Evolutionary conservation across 495 filamentous ascomycete species (phyloP), one percentile per base, ranked within the genome.

Genomic region (Hypoxylon perforatum): DNA sequence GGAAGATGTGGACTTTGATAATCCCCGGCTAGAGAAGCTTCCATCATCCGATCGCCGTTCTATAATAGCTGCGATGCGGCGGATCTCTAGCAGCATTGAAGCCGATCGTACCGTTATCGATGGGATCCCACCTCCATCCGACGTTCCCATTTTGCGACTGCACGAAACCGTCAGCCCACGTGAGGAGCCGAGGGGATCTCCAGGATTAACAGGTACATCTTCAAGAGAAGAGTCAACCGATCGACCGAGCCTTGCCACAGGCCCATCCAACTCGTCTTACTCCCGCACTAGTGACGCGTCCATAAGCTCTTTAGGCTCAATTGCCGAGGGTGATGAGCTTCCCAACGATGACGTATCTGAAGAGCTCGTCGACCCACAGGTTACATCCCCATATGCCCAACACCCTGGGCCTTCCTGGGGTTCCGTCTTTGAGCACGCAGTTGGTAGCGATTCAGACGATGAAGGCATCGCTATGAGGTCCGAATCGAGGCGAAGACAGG

Each of bases 1-100:
- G 49, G 38, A 65, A 9, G 52, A 74, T 35, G 45, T 76, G 19
- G 81, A 86, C 58, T 60, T 79, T 22, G 77, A 84, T 46, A 80
- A 87, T 65, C 84, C 82, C n/a, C 76, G 74, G 0, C 46, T 87
- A 25, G 83, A 84, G 58, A 71, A 56, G 6, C 85, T 87, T 70
- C 85, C 85, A 0, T 82, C 78, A 2, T 42, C 56, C 30, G 76
- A 80, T 56, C 76, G 81, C 6, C 70, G 75, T 7, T 77, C 75
- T 7, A 85, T 86, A 42, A 57, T 86, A 7, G 76, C 80, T 44
- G 72, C 78, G 1, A 69, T 87, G 28, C 73, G 78, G 21, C 78
- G 77, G 35, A 70, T 84, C 2, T 79, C 81, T 46, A 76, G 76
- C 0, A 77, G 79, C 18, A 67, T 85, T n/a, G 74, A 71, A 1